Evolutionary conservation across 148 eudicot species (phyloP).

Genomic region (Suaeda aralocaspica): DNA sequence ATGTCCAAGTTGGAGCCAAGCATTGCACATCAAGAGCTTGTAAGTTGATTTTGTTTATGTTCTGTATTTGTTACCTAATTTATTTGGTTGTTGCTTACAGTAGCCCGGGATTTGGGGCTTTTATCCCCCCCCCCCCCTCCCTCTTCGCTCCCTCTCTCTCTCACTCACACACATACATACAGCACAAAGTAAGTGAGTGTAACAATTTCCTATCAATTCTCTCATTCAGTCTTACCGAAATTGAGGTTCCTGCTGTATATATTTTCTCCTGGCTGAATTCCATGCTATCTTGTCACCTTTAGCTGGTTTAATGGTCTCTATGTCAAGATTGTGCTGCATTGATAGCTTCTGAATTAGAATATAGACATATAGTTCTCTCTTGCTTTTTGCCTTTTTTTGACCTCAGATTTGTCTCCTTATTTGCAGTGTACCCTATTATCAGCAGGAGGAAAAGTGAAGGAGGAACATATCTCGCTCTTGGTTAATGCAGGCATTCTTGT

Average conservation of each 20-base stretch:
- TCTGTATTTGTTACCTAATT: background rate
- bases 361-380: background rate
- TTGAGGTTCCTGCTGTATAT: background rate
- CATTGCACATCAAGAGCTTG: slow-evolving; percentile 86
- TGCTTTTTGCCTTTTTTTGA: background rate
- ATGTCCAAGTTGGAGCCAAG: slow-evolving; percentile 75
- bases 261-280: background rate
- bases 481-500: slow-evolving; percentile 89
- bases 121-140: too few relatives aligned
- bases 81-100: background rate
- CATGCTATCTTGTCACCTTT: background rate
- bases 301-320: too few relatives aligned
- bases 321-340: too few relatives aligned
- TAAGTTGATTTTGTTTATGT: slow-evolving; percentile 33
- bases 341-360: too few relatives aligned
- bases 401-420: slow-evolving; percentile 3
- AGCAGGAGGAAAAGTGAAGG: slow-evolving; percentile 77
- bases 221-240: background rate
- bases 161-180: too few relatives aligned
- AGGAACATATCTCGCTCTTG: slow-evolving; percentile 71
- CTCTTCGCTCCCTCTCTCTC: too few relatives aligned
- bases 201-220: background rate
- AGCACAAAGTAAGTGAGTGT: background rate
- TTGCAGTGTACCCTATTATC: slow-evolving; percentile 66
- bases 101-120: too few relatives aligned